These are phyloP conservation scores for Coemansia biformis DNA, from an alignment of 192 early-diverging fungal species.

Conservation along the genomic window DNA sequence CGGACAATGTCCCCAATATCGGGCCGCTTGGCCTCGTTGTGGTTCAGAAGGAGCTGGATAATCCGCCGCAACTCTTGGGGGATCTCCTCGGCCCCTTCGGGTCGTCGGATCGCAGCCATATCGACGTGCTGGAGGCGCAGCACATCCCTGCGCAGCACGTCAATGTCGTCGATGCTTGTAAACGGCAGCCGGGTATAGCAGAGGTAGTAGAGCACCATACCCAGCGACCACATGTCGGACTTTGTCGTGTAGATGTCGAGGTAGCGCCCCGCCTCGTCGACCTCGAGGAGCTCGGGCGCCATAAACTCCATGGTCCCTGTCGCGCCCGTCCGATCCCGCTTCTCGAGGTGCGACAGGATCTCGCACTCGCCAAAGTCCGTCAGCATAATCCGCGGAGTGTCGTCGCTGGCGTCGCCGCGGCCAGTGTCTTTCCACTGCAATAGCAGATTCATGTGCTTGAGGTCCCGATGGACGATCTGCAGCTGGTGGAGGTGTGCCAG, in stretches of 20 bases:
- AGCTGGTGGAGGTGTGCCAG: slow-evolving; percentile 82
- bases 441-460: slow-evolving; percentile 91
- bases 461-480: slow-evolving; percentile 87
- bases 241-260: slow-evolving; percentile 73
- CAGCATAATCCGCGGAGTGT: slow-evolving; percentile 73
- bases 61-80: slow-evolving; percentile 29
- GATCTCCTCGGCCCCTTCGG: slow-evolving; percentile 19
- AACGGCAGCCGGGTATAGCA: slow-evolving; percentile 85
- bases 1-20: slow-evolving; percentile 31
- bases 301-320: slow-evolving; percentile 94
- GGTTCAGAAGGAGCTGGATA: slow-evolving; percentile 37
- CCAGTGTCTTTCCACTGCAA: slow-evolving; percentile 59
- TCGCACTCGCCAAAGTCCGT: slow-evolving; percentile 99
- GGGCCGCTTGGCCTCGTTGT: slow-evolving; percentile 35
- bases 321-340: slow-evolving; percentile 82
- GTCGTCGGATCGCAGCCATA: slow-evolving; percentile 19
- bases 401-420: slow-evolving; percentile 27
- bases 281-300: slow-evolving; percentile 71
- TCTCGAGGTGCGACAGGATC: slow-evolving; percentile 61
- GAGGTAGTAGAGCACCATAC: slow-evolving; percentile 88
- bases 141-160: slow-evolving; percentile 76
- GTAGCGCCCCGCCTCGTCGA: slow-evolving; percentile 63
- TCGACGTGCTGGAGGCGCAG: slow-evolving; percentile 53
- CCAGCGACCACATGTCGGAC: slow-evolving; percentile 93
- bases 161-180: slow-evolving; percentile 81